Base-by-base conservation (phyloP, 805 yeast genomes). In the Danielozyma ontarioensis region DNA sequence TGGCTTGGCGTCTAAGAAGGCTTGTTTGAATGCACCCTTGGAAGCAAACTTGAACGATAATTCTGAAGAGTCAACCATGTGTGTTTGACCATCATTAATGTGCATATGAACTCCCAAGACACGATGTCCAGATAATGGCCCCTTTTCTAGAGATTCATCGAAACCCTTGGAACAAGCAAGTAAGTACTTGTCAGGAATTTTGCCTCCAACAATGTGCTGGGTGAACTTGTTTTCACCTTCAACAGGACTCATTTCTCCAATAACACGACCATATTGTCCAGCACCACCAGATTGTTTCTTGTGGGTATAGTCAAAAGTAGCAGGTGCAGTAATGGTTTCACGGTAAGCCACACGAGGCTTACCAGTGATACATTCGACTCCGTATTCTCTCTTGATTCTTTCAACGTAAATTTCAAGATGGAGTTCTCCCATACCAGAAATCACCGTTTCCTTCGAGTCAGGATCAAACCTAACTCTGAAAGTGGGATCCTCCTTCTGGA, bases 261-360 rank as follows among this genome's bases (percentile, higher is more conserved):
- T 83, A 53, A 90, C 96, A 68, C 89, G 81, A 63, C 96, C 98
- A 57, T 80, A 93, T 72, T 93, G 99, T 67, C 99, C 99, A 45
- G 97, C 95, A 76, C 99, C 99, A 63, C 99, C 99, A 55, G 90
- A 76, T 70, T 93, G 99, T 59, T 88, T 90, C 76, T 93, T 93
- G 72, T 90, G 97, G 18, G 96, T 83, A 67, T 82, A 87, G 59
- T 93, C 97, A 54, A 93, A 90, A 11, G 78, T 70, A 19, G 90
- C 73, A 27, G 84, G 68, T 2, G 73, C 57, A 24, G 83, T 68
- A 45, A 90, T 79, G 26, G 97, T 83, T 67, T 93, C 99, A 64
- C 99, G 80, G 68, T 93, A 93, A 13, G 98, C 87, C 26, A 93
- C 99, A 70, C 89, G 96, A 30, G 99, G 99, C 63, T 83, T 82